A percentile compares a stretch with the other conserved stretches of the same genome.
Conservation (phyloP, 2,329 filamentous ascomycete species). For the Knoxdaviesia capensis region DNA sequence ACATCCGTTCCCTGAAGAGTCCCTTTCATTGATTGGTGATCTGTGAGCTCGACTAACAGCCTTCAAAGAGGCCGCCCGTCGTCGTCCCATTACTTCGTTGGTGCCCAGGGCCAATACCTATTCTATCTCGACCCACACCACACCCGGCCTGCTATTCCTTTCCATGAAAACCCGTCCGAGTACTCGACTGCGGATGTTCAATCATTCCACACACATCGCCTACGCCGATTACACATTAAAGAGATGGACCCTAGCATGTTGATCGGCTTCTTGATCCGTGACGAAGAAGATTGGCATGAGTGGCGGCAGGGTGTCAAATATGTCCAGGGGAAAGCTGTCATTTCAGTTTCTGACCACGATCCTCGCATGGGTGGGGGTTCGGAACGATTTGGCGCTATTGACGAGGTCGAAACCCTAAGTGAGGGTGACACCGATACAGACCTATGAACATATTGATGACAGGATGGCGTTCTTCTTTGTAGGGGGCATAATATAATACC, state of each 20-base stretch:
- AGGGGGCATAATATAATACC: too few relatives aligned
- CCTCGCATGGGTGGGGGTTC: conserved; percentile 27
- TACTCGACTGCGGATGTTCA: conserved; percentile 57
- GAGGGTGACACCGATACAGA: conserved; percentile 29
- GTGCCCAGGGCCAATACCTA: conserved; percentile 48
- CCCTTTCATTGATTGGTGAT: not conserved
- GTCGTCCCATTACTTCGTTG: conserved; percentile 51
- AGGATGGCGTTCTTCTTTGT: too few relatives aligned
- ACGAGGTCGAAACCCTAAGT: conserved; percentile 79
- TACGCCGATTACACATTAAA: conserved; percentile 63
- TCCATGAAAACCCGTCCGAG: conserved; percentile 30
- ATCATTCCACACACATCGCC: conserved; percentile 69
- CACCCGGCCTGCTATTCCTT: conserved; percentile 54
- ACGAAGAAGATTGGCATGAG: conserved; percentile 62
- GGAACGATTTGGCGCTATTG: conserved; percentile 55
- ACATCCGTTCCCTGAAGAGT: not conserved
- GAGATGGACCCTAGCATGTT: conserved; percentile 99
- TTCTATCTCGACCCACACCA: conserved; percentile 94
- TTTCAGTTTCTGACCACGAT: conserved; percentile 61
- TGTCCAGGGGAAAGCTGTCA: conserved; percentile 64
- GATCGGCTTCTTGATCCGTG: conserved; percentile 72
- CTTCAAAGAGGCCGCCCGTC: conserved; percentile 61
- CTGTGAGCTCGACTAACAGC: not conserved
- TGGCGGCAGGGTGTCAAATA: conserved; percentile 64
- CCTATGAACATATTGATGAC: too few relatives aligned